phyloP scores from a whole-genome alignment of 2,329 filamentous ascomycete species.

The Fusarium tricinctum region DNA sequence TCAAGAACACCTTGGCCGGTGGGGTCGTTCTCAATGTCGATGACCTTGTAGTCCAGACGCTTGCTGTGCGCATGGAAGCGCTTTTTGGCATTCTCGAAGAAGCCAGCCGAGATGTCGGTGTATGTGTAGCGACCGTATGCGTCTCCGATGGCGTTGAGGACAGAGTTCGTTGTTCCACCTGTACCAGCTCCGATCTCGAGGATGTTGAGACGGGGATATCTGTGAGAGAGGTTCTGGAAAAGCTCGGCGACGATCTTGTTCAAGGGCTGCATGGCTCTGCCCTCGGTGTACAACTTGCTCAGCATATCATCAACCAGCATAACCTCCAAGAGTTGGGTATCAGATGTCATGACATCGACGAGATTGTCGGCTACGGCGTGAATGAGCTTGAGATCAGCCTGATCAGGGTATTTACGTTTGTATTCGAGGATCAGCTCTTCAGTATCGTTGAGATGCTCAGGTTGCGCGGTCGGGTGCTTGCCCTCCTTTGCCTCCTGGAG shows the following conservation, averaged over 20 bases:
- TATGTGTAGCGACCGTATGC: slow-evolving; percentile 4
- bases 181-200: slow-evolving; percentile 13
- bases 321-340: slow-evolving; percentile 1
- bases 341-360: slow-evolving; percentile 3
- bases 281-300: slow-evolving; percentile 2
- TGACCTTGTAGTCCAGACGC: background rate
- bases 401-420: slow-evolving; percentile 1
- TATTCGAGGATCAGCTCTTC: background rate
- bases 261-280: slow-evolving; percentile 3
- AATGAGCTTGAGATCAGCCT: slow-evolving; percentile 15
- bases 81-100: slow-evolving; percentile 1
- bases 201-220: slow-evolving; percentile 1
- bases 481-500: background rate
- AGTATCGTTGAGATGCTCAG: slow-evolving; percentile 1
- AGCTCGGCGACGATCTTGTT: slow-evolving; percentile 6
- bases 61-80: background rate
- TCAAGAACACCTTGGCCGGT: background rate
- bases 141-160: slow-evolving; percentile 7
- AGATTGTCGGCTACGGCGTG: slow-evolving; percentile 4
- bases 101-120: slow-evolving; percentile 13
- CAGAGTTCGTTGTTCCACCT: slow-evolving; percentile 1
- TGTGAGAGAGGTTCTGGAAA: background rate
- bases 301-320: slow-evolving; percentile 10
- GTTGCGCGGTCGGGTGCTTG: slow-evolving; percentile 3
- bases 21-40: slow-evolving; percentile 5